A percentile compares a stretch with the other conserved stretches of the same genome.
Conservation (phyloP, 1,139 yeast species). For the Ogataea hybrid region DNA sequence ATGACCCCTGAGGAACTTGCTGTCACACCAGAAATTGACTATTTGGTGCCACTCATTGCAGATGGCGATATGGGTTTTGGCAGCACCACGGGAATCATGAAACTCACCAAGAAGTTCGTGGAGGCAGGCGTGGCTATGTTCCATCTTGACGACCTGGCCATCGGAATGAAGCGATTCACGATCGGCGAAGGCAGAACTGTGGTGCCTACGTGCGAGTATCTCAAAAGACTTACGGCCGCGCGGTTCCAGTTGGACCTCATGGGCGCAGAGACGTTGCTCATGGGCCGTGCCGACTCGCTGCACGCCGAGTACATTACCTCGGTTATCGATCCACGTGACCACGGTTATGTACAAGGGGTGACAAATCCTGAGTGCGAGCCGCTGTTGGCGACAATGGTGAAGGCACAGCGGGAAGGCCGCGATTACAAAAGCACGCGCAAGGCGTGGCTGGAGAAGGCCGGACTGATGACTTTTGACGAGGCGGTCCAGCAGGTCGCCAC, state of each 20-base stretch:
- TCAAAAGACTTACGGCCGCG: conserved; percentile 55
- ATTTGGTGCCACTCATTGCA: conserved; percentile 60
- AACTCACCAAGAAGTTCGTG: conserved; percentile 58
- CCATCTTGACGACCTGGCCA: conserved; percentile 56
- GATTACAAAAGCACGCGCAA: conserved; percentile 12
- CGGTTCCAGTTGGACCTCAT: conserved; percentile 63
- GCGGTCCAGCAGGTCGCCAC: conserved; percentile 25
- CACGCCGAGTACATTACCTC: conserved; percentile 54
- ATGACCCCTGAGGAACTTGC: conserved; percentile 26
- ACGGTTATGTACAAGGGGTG: conserved; percentile 52
- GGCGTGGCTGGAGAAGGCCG: conserved; percentile 26
- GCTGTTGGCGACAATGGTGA: conserved; percentile 44
- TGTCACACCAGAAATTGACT: conserved; percentile 40
- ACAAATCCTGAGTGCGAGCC: conserved; percentile 41
- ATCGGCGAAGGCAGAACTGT: conserved; percentile 62
- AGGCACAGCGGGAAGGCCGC: conserved; percentile 31
- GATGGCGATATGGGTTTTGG: conserved; percentile 73
- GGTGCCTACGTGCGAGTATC: conserved; percentile 60
- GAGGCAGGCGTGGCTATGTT: conserved; percentile 67
- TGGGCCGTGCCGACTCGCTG: conserved; percentile 63
- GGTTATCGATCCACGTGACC: conserved; percentile 57
- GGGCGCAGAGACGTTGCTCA: conserved; percentile 58
- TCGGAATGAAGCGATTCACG: conserved; percentile 67
- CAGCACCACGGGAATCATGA: conserved; percentile 61
- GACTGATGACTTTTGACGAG: conserved; percentile 29